Conservation (phyloP, 176 grass and related monocot species). For the Bromus sterilis region DNA sequence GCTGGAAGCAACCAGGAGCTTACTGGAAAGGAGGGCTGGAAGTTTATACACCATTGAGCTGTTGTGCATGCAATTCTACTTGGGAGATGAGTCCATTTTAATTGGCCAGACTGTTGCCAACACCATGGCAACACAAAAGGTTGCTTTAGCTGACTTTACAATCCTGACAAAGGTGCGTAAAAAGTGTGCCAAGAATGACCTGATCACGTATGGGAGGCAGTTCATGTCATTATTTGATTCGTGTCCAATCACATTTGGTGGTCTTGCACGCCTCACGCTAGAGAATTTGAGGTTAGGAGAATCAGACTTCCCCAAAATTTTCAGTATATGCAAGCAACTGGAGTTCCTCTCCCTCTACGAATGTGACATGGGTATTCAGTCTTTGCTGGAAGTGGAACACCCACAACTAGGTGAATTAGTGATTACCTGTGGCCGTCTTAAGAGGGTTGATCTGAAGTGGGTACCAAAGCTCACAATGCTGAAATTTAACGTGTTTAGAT, state of each 20-base stretch:
- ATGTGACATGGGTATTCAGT: neutral
- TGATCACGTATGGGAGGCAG: too few relatives aligned
- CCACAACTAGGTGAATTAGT: neutral
- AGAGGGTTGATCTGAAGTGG: neutral
- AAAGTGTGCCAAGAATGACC: too few relatives aligned
- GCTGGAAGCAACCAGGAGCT: too few relatives aligned
- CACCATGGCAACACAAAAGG: too few relatives aligned
- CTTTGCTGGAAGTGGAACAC: too few relatives aligned
- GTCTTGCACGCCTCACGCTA: neutral
- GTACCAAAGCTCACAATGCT: neutral
- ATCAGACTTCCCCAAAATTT: neutral
- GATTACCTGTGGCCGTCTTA: neutral
- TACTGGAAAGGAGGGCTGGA: too few relatives aligned
- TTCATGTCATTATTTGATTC: neutral
- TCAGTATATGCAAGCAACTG: neutral
- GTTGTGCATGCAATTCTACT: too few relatives aligned
- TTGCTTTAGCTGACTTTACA: too few relatives aligned
- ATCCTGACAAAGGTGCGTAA: too few relatives aligned
- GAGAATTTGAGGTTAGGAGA: neutral
- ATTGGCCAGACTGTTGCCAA: too few relatives aligned
- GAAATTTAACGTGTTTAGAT: neutral
- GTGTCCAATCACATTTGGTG: neutral
- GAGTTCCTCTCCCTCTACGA: neutral
- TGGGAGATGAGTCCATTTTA: too few relatives aligned
- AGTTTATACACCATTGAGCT: too few relatives aligned